Conservation (phyloP, 768 basidiomycete species). For the Filobasidium wieringae region DNA sequence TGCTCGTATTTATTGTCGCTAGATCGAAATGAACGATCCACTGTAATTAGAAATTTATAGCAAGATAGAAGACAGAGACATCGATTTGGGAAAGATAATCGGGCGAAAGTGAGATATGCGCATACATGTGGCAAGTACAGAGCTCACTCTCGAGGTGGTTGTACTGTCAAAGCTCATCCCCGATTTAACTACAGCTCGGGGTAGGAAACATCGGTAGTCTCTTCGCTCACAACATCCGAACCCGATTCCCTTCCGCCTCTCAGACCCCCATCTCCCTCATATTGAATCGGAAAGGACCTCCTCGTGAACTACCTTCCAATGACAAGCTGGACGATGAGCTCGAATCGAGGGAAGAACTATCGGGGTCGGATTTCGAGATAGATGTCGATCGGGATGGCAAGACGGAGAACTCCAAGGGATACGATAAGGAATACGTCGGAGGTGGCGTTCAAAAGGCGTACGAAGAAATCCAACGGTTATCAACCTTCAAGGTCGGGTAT, state of each 20-base stretch:
- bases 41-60: too few relatives aligned
- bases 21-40: too few relatives aligned
- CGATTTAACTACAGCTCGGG: slow-evolving; percentile 44
- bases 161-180: neutral
- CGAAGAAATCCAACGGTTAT: neutral
- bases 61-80: too few relatives aligned
- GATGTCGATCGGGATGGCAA: slow-evolving; percentile 23
- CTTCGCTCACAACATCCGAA: slow-evolving; percentile 64
- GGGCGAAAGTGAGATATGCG: too few relatives aligned
- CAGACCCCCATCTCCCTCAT: slow-evolving; percentile 57
- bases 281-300: slow-evolving; percentile 46
- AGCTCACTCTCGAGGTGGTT: neutral
- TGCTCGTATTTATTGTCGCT: too few relatives aligned
- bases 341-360: neutral
- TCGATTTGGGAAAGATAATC: too few relatives aligned
- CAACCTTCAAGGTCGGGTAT: too few relatives aligned
- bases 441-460: neutral
- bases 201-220: slow-evolving; percentile 74
- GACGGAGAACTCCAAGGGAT: neutral
- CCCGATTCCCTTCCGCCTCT: slow-evolving; percentile 5
- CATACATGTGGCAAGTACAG: slow-evolving; percentile 32
- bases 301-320: slow-evolving; percentile 34
- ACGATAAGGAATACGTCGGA: neutral
- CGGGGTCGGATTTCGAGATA: slow-evolving; percentile 5
- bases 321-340: slow-evolving; percentile 1